phyloP scores from a whole-genome alignment of 805 yeast genomes.

The Schwanniomyces polymorphus region DNA sequence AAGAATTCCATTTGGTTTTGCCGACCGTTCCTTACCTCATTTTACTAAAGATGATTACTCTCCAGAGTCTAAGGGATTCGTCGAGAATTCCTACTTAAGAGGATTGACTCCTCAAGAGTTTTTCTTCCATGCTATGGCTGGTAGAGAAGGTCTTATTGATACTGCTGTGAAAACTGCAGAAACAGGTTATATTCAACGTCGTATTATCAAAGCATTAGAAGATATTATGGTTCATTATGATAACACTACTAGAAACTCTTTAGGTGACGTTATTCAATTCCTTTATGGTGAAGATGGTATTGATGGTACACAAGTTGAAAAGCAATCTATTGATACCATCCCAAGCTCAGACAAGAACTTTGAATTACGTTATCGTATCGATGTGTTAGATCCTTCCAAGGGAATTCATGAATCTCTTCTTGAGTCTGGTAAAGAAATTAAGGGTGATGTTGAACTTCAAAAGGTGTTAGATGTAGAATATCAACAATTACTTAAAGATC shows the following conservation, averaged over 20 bases:
- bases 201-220: slow-evolving; percentile 93
- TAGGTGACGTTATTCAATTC: slow-evolving; percentile 95
- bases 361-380: slow-evolving; percentile 82
- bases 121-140: slow-evolving; percentile 97
- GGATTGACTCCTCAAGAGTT: slow-evolving; percentile 97
- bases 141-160: slow-evolving; percentile 99
- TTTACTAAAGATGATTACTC: slow-evolving; percentile 98
- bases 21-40: slow-evolving; percentile 95
- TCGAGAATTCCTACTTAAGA: slow-evolving; percentile 89
- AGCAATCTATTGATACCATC: slow-evolving; percentile 91
- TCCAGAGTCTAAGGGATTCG: slow-evolving; percentile 98
- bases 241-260: slow-evolving; percentile 96
- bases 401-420: slow-evolving; percentile 70
- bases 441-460: slow-evolving; percentile 87
- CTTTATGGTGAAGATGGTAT: slow-evolving; percentile 98
- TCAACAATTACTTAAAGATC: slow-evolving; percentile 72
- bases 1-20: slow-evolving; percentile 97
- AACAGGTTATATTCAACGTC: slow-evolving; percentile 97
- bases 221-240: slow-evolving; percentile 98
- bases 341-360: slow-evolving; percentile 88
- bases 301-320: slow-evolving; percentile 97
- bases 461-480: slow-evolving; percentile 80
- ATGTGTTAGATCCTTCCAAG: slow-evolving; percentile 66
- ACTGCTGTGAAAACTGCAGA: slow-evolving; percentile 99
- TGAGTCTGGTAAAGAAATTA: slow-evolving; percentile 87